Conservation (phyloP, 108 stramenopile genomes). For the Craspedostauros australis region DNA sequence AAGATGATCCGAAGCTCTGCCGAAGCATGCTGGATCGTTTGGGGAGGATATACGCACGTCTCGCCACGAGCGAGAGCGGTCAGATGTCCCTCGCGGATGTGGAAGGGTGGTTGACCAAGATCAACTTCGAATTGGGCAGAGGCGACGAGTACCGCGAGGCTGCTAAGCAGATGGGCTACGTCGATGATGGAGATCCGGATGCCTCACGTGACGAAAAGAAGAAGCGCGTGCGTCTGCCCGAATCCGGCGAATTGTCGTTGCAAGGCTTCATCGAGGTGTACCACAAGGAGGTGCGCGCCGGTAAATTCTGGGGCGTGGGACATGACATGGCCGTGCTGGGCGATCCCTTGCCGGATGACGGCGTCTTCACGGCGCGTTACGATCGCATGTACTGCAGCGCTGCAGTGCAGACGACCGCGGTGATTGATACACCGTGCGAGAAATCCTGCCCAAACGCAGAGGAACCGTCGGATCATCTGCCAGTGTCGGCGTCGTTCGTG, state of each 20-base stretch:
- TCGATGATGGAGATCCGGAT: conserved; percentile 35
- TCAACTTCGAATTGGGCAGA: conserved; percentile 67
- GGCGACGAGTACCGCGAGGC: conserved; percentile 76
- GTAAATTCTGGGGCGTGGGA: conserved; percentile 93
- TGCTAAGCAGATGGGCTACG: conserved; percentile 65
- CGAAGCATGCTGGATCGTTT: conserved; percentile 48
- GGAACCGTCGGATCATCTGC: conserved; percentile 91
- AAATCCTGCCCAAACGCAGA: conserved; percentile 68
- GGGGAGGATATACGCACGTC: conserved; percentile 39
- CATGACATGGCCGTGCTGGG: conserved; percentile 79
- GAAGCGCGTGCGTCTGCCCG: conserved; percentile 45
- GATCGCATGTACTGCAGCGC: conserved; percentile 81
- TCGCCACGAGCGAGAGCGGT: conserved; percentile 40
- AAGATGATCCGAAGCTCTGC: conserved; percentile 49
- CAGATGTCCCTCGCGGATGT: conserved; percentile 60
- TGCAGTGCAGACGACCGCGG: conserved; percentile 45
- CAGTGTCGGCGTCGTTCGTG: conserved; percentile 79
- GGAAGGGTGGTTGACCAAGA: conserved; percentile 71
- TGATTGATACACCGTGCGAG: conserved; percentile 43
- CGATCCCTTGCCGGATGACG: conserved; percentile 65
- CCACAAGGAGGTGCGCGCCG: conserved; percentile 64
- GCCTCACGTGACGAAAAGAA: conserved; percentile 22
- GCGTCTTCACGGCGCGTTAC: conserved; percentile 75
- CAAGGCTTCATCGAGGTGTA: conserved; percentile 76
- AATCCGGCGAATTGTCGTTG: conserved; percentile 47